These are phyloP conservation scores for Pontederia paniculata DNA, from an alignment of 176 grass and related monocot species.

Conservation along the genomic window DNA sequence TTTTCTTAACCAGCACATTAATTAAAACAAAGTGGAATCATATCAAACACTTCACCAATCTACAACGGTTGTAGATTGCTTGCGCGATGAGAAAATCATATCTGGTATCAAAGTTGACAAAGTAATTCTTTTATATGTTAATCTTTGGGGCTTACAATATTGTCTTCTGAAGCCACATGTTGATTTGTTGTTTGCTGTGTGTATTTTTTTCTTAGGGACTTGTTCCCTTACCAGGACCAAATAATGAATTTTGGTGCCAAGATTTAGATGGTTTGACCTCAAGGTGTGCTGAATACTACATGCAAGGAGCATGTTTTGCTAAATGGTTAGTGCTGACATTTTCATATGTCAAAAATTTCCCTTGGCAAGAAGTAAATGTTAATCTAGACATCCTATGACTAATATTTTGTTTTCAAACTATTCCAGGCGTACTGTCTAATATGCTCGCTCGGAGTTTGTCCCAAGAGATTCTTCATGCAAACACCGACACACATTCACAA, in stretches of 20 bases:
- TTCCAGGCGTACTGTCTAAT: constrained; percentile 58
- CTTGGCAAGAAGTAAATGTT: background rate
- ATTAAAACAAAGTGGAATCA: no score
- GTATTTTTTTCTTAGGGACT: constrained; percentile 40
- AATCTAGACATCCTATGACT: background rate
- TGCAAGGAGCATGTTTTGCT: constrained; percentile 86
- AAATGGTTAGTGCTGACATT: constrained; percentile 57
- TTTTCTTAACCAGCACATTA: no score
- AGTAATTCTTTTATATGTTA: constrained; percentile 24
- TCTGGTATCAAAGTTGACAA: constrained; percentile 98
- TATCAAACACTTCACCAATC: constrained; percentile 94
- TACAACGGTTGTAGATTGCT: constrained; percentile 78
- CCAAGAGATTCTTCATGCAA: no score
- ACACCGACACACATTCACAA: no score
- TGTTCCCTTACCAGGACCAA: constrained; percentile 89
- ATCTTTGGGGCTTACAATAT: background rate
- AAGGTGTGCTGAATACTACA: constrained; percentile 89
- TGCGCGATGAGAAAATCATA: constrained; percentile 77
- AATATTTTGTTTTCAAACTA: constrained; percentile 22
- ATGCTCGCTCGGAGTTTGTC: no score
- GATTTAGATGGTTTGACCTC: constrained; percentile 92
- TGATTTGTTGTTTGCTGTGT: constrained; percentile 6
- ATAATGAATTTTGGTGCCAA: constrained; percentile 99
- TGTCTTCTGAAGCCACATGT: background rate
- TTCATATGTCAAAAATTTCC: background rate